A percentile compares a stretch with the other conserved stretches of the same genome.
phyloP scores from a whole-genome alignment of 1,284 basidiomycete species.

The Moesziomyces sp. region DNA sequence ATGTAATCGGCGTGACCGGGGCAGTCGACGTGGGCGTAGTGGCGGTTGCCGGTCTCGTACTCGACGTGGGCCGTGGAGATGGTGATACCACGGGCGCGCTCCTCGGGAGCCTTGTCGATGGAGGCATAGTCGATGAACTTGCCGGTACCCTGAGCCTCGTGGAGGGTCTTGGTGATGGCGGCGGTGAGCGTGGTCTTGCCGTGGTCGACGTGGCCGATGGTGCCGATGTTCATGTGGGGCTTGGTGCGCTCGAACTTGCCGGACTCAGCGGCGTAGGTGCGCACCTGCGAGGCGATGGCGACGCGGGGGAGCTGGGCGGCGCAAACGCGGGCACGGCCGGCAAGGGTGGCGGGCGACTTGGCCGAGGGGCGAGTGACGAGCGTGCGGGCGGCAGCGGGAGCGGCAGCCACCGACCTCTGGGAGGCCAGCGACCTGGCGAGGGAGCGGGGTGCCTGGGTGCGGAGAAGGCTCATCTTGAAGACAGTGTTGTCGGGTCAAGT shows the following conservation, averaged over 20 bases:
- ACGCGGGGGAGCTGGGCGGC: conserved; percentile 40
- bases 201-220: conserved; percentile 70
- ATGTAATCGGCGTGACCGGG: conserved; percentile 74
- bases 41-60: conserved; percentile 88
- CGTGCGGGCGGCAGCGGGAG: conserved; percentile 37
- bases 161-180: conserved; percentile 95
- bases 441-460: conserved; percentile 48
- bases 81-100: conserved; percentile 99
- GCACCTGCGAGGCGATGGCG: conserved; percentile 50
- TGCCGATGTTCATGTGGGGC: conserved; percentile 84
- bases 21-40: conserved; percentile 99
- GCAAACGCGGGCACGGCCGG: conserved; percentile 36
- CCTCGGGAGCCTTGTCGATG: conserved; percentile 99
- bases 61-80: conserved; percentile 91
- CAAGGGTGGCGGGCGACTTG: conserved; percentile 35
- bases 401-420: conserved; percentile 35
- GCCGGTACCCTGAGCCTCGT: conserved; percentile 79
- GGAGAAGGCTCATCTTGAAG: conserved; percentile 50
- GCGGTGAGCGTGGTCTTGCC: conserved; percentile 92
- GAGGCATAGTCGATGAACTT: conserved; percentile 97
- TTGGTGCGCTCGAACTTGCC: conserved; percentile 83
- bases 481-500: conserved; percentile 21
- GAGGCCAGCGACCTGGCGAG: conserved; percentile 39
- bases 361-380: conserved; percentile 31
- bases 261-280: conserved; percentile 74